Percentiles rank a stretch among this genome's conserved stretches.
phyloP scores from a whole-genome alignment of 1,284 basidiomycete species.

The Agroathelia rolfsii region DNA sequence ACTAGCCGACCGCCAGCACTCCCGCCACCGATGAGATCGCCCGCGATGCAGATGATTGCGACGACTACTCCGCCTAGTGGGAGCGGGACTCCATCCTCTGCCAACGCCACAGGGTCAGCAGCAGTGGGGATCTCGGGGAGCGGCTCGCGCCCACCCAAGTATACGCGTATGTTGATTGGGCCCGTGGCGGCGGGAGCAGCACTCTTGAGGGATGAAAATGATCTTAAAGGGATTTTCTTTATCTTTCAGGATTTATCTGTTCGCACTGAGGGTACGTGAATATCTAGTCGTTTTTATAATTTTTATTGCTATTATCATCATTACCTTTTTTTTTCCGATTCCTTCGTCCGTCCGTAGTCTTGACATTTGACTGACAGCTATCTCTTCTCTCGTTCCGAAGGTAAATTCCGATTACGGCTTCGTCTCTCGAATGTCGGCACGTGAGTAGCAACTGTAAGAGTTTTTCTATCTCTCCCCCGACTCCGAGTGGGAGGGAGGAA shows the following conservation, averaged over 20 bases:
- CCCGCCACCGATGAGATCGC: no score
- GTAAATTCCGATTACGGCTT: constrained; percentile 68
- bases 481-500: constrained; percentile 10
- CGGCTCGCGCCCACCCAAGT: no score
- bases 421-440: constrained; percentile 79
- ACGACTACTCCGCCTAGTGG: no score
- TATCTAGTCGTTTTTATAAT: constrained; percentile 18
- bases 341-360: neutral
- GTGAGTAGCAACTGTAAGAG: constrained; percentile 37
- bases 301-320: constrained; percentile 25
- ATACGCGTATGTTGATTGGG: constrained; percentile 82
- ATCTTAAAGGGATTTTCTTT: constrained; percentile 78
- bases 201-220: constrained; percentile 73
- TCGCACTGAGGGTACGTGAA: constrained; percentile 64
- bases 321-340: neutral
- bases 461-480: constrained; percentile 11
- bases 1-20: no score
- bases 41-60: no score
- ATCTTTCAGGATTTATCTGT: constrained; percentile 83
- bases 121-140: no score
- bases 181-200: constrained; percentile 79
- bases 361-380: neutral
- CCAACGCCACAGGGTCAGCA: no score
- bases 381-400: constrained; percentile 25
- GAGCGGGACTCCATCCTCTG: no score